Conservation (phyloP, 1,139 yeast species). For the Suhomyces ambrosiae region DNA sequence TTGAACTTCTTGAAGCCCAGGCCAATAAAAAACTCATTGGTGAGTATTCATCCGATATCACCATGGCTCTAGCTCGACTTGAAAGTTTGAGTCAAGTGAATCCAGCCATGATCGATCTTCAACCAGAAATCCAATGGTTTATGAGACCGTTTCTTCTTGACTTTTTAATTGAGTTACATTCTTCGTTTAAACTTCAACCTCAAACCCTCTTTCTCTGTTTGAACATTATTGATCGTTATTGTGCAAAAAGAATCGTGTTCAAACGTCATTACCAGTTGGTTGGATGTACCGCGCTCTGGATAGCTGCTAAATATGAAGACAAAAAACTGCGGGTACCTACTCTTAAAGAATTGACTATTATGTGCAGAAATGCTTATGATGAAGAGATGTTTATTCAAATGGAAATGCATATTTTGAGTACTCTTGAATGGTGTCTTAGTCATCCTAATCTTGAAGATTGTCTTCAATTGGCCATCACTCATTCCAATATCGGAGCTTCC, state of each 20-base stretch:
- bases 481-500: conserved; percentile 23
- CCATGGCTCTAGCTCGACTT: conserved; percentile 29
- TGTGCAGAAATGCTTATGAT: conserved; percentile 87
- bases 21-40: conserved; percentile 43
- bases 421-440: conserved; percentile 80
- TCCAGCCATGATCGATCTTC: conserved; percentile 78
- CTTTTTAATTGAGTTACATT: conserved; percentile 79
- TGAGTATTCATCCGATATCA: conserved; percentile 44
- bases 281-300: conserved; percentile 92
- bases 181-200: conserved; percentile 71
- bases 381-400: conserved; percentile 90
- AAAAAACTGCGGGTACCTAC: conserved; percentile 84
- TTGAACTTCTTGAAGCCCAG: conserved; percentile 51
- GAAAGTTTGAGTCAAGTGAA: conserved; percentile 46
- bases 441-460: conserved; percentile 66
- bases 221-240: conserved; percentile 84
- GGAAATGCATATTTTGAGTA: conserved; percentile 87
- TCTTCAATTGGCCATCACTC: conserved; percentile 53
- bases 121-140: conserved; percentile 90
- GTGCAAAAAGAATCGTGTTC: conserved; percentile 88
- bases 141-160: conserved; percentile 90
- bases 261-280: conserved; percentile 90
- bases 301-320: conserved; percentile 92
- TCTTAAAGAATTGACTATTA: conserved; percentile 68
- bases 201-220: conserved; percentile 80